Base-by-base conservation (phyloP, 805 yeast species). In the Candida endomychidarum region DNA sequence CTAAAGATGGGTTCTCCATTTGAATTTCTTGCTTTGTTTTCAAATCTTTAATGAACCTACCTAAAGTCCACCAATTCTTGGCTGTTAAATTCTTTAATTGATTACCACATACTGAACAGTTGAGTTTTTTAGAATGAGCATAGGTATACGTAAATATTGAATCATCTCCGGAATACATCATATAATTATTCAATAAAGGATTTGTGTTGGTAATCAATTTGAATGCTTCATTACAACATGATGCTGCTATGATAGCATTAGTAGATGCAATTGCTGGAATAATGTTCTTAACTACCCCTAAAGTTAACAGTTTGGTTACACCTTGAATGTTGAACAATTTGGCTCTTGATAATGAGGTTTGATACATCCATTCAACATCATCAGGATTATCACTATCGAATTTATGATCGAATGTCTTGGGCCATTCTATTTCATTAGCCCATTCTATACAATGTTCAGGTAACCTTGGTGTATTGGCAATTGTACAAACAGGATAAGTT, bases 381-480 rank as follows among this genome's bases (percentile, higher is more conserved):
- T 73, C 78, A 0, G 80, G 77, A 32, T 70, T 57, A 58, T 90
- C 97, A 38, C 82, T 74, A 55, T 89, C 89, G 40, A 85, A 75
- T 39, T 65, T 66, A 38, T 65, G 66, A 6, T 74, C 71, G 41
- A 74, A 73, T 3, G 49, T 47, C 34, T 68, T 61, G 1, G 81
- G 82, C 95, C 96, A 87, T 49, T 78, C 81, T 3, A 86, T 66
- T 22, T 80, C 82, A 43, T 80, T 78, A 0, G 91, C 89, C 84
- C 93, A 91, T 58, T 90, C 96, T 8, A 91, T 81, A 53, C 97
- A 89, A 60, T 91, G 98, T 52, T 90, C 96, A 0, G 96, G 93
- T 7, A 88, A 62, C 45, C 98, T 65, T n/a, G 98, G 98, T 7
- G 93, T 88, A 43, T 89, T 85, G 2, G 96, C 95, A 37, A 93